Evolutionary conservation across 1,284 basidiomycete genomes (phyloP), one percentile per base, ranked within the genome.

Genomic region (Spongispora temasekensis): DNA sequence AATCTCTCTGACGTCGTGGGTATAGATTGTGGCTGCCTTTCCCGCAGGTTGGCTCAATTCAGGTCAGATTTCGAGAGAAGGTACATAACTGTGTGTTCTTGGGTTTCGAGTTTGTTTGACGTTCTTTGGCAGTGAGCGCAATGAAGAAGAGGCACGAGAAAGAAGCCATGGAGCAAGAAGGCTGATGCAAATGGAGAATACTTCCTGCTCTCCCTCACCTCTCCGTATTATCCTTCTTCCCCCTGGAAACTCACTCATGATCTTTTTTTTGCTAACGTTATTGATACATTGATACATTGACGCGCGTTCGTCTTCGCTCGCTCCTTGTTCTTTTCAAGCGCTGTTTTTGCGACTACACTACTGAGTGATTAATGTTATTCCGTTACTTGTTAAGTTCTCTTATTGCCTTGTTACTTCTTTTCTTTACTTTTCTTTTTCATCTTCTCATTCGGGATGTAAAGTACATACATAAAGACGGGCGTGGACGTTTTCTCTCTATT

Each of bases 101-200:
- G 12, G 56, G 21, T 48, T 61, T 32, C 9, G 37, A 15, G 13
- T n/a, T 30, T 13, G 30, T 53, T 56, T 25, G 34, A 30, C 34
- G 21, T 61, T 1, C 32, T 46, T 5, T 48, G n/a, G n/a, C 32
- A 90, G 89, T 91, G 82, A 91, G 88, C 70, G 83, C 87, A 12
- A 88, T 91, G 83, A 91, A 91, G 78, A 90, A 90, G 79, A 84
- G 81, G 66, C 79, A 83, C 65, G 87, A 89, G 72, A 85, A 84
- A 67, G 87, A 89, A 69, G 78, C 79, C 13, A 78, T 83, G 80
- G 86, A 88, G 63, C 77, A 76, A 65, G 83, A 84, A 12, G 59
- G 51, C 0, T 76, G 32, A 44, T 15, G 2, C 15, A 30, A 25
- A 10, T 28, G 17, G 46, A 52, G 25, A 42, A 19, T 27, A 42